phyloP scores from a whole-genome alignment of 1,284 basidiomycete genomes.

The Malassezia slooffiae region DNA sequence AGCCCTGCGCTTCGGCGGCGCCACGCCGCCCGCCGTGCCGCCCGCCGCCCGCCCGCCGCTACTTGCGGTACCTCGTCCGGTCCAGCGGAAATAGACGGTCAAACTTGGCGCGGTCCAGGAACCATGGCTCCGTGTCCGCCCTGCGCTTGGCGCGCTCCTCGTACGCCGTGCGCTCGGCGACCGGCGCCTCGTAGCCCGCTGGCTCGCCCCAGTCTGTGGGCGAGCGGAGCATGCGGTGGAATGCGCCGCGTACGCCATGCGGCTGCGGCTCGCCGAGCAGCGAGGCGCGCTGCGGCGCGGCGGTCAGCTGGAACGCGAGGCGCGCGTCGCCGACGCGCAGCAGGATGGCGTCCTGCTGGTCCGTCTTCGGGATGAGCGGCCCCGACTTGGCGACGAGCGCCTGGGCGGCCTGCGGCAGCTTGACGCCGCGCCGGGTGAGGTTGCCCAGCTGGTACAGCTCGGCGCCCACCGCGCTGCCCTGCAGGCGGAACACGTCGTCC shows the following conservation, averaged over 20 bases:
- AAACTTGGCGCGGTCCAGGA: constrained; percentile 16
- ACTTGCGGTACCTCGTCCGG: constrained; percentile 6
- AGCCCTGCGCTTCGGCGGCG: too few species aligned
- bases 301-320: constrained; percentile 15
- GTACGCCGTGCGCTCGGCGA: constrained; percentile 3
- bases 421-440: background rate
- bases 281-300: constrained; percentile 1
- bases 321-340: constrained; percentile 15
- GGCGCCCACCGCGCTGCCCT: constrained; percentile 12
- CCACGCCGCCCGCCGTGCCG: too few species aligned
- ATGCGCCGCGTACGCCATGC: background rate
- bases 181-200: constrained; percentile 1
- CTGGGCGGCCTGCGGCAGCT: background rate
- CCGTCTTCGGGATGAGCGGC: background rate
- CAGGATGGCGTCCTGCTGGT: constrained; percentile 13
- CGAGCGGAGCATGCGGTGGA: background rate
- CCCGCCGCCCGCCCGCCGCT: too few species aligned
- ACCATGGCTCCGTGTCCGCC: constrained; percentile 15
- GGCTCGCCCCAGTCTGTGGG: constrained; percentile 9
- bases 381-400: background rate
- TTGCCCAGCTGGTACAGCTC: constrained; percentile 5
- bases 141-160: background rate
- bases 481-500: constrained; percentile 9
- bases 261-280: constrained; percentile 4
- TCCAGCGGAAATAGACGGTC: constrained; percentile 17